phyloP scores from a whole-genome alignment of 1,284 basidiomycete species.

The Fomitopsis betulina region DNA sequence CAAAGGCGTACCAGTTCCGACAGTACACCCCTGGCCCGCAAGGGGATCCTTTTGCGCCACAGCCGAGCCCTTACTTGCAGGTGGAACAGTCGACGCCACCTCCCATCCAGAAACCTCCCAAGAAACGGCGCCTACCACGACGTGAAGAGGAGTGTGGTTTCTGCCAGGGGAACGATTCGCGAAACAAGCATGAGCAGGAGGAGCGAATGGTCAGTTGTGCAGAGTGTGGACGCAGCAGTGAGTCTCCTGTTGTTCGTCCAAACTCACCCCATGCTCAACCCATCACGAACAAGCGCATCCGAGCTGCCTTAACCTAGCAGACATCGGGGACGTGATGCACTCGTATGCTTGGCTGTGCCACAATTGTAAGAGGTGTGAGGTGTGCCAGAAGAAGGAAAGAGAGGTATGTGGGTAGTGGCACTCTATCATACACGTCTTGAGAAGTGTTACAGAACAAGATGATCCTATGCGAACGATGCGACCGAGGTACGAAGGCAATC shows the following conservation, averaged over 20 bases:
- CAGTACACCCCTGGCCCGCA: constrained; percentile 69
- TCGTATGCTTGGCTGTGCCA: constrained; percentile 87
- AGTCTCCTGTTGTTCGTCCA: constrained; percentile 15
- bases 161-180: constrained; percentile 56
- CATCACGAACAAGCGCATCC: constrained; percentile 57
- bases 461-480: constrained; percentile 92
- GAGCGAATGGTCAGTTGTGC: constrained; percentile 69
- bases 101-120: constrained; percentile 25
- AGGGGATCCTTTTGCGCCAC: constrained; percentile 75
- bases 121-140: constrained; percentile 47
- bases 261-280: neutral
- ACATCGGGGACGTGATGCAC: constrained; percentile 49
- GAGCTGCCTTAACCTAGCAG: constrained; percentile 62
- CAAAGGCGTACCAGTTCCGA: constrained; percentile 16
- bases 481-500: constrained; percentile 58
- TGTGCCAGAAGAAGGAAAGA: constrained; percentile 82
- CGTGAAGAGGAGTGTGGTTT: constrained; percentile 63
- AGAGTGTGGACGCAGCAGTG: constrained; percentile 63
- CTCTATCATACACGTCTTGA: neutral
- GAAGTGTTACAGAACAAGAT: constrained; percentile 60
- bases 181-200: constrained; percentile 48
- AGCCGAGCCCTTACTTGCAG: constrained; percentile 48
- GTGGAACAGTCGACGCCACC: constrained; percentile 33
- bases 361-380: constrained; percentile 93
- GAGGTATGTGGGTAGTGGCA: constrained; percentile 60